Base-by-base conservation (phyloP, 1,139 yeast species). In the Schwanniomyces etchellsii region DNA sequence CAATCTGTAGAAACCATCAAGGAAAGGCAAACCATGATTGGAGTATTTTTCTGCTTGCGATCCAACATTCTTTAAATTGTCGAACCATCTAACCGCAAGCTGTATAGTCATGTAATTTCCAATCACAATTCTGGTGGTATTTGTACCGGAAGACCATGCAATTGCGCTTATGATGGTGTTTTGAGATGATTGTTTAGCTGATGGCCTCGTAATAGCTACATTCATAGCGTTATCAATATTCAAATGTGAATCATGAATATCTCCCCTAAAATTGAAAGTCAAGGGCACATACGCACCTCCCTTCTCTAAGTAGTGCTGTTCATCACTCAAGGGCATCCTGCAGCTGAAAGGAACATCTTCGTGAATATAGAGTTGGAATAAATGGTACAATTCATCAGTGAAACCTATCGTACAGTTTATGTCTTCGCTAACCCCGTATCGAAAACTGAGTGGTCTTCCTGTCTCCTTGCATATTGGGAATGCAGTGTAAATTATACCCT, bases 261-360 rank as follows among this genome's bases (percentile, higher is more conserved):
- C 73, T 3, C 91, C 93, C 39, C 88, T 69, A 38, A 82, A 60
- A 45, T 75, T 75, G 49, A 82, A 65, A 2, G 79, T 72, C 34
- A 82, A 53, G 2, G 91, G 91, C 6, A 81, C 52, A 27, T 48
- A 62, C 3, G 77, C 74, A 1, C 75, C 77, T 1, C 77, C 73
- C 39, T 60, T 56, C 36, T 64, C 72, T 31, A 61, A 47, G 30
- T 59, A 58, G 38, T 65, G 53, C 16, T 58, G 49, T 32, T 69
- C 70, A 7, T 65, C 60, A 35, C 70, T 60, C 28, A 70, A 43
- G 3, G 82, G 81, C 16, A 80, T 45, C 35, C 83, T 63, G 52
- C 93, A 82, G 35, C 83, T 71, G 47, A 77, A 76, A 16, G 93
- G 93, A 3, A 71, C 79, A 50, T 82, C 93, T 50, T 81, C 83